phyloP scores from a whole-genome alignment of 805 yeast species.

The Metschnikowia amazonensis region DNA sequence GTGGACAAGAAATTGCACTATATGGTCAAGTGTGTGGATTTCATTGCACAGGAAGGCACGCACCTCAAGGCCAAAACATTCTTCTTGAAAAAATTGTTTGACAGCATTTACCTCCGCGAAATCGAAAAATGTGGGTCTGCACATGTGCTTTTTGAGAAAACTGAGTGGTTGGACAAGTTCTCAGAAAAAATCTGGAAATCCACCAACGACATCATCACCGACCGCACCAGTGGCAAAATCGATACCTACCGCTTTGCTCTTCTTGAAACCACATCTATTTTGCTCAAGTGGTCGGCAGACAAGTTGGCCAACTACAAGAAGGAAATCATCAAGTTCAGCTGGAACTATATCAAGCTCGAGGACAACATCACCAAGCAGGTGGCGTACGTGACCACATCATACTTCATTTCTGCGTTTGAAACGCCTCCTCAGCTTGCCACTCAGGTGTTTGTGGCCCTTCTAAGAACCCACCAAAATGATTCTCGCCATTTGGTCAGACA shows the following conservation, averaged over 20 bases:
- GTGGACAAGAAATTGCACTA: conserved; percentile 44
- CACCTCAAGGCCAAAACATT: conserved; percentile 55
- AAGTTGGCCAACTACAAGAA: conserved; percentile 60
- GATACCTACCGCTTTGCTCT: conserved; percentile 76
- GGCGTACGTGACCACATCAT: conserved; percentile 84
- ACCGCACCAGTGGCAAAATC: conserved; percentile 59
- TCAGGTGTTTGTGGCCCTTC: conserved; percentile 85
- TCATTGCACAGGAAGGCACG: conserved; percentile 40
- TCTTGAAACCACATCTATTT: conserved; percentile 72
- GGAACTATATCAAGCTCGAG: conserved; percentile 89
- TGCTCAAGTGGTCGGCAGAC: conserved; percentile 65
- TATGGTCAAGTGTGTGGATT: conserved; percentile 49
- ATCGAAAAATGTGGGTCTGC: conserved; percentile 48
- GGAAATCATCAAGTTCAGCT: conserved; percentile 86
- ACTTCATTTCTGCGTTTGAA: conserved; percentile 81
- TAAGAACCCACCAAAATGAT: conserved; percentile 82
- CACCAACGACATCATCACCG: conserved; percentile 47
- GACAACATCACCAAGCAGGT: conserved; percentile 88
- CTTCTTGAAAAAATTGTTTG: conserved; percentile 53
- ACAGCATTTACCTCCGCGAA: conserved; percentile 62
- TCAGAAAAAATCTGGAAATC: conserved; percentile 72
- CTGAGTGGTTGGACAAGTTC: conserved; percentile 63
- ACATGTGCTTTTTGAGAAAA: conserved; percentile 41
- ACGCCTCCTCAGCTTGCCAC: conserved; percentile 86
- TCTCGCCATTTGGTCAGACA: conserved; percentile 79